These are phyloP conservation scores for Pythium insidiosum DNA, from an alignment of 352 stramenopile genomes.

Conservation along the genomic window DNA sequence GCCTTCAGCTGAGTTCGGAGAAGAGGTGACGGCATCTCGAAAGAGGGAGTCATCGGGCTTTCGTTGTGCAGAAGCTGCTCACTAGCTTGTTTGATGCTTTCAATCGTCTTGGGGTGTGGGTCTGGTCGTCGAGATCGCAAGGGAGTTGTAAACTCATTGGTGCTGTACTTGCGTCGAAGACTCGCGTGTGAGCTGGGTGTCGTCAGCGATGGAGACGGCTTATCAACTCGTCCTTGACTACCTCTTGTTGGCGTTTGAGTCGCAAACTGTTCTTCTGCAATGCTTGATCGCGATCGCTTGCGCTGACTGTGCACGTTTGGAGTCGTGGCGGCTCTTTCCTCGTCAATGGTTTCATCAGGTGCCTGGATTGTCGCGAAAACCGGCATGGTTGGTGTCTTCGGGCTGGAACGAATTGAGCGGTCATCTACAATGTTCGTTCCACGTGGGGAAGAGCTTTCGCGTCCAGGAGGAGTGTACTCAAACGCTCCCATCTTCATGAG, in stretches of 20 bases:
- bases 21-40: slow-evolving; percentile 70
- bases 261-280: not conserved
- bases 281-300: slow-evolving; percentile 41
- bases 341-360: slow-evolving; percentile 3
- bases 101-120: slow-evolving; percentile 18
- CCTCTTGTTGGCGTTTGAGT: not conserved
- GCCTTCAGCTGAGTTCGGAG: slow-evolving; percentile 73
- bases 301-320: slow-evolving; percentile 10
- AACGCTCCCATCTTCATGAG: slow-evolving; percentile 79
- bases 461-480: slow-evolving; percentile 53
- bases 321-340: not conserved
- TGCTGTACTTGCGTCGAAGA: slow-evolving; percentile 67
- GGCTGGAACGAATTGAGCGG: slow-evolving; percentile 9
- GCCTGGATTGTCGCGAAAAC: slow-evolving; percentile 44
- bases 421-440: too few relatives aligned
- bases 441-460: slow-evolving; percentile 19
- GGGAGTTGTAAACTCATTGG: slow-evolving; percentile 38
- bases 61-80: slow-evolving; percentile 38
- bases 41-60: slow-evolving; percentile 45
- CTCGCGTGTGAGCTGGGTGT: slow-evolving; percentile 25
- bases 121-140: slow-evolving; percentile 18
- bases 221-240: too few relatives aligned
- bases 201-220: slow-evolving; percentile 8
- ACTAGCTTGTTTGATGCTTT: slow-evolving; percentile 20
- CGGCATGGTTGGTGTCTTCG: slow-evolving; percentile 35